These are phyloP conservation scores for Cladophialophora bantiana DNA, from an alignment of 2,329 filamentous ascomycete genomes.

Conservation along the genomic window DNA sequence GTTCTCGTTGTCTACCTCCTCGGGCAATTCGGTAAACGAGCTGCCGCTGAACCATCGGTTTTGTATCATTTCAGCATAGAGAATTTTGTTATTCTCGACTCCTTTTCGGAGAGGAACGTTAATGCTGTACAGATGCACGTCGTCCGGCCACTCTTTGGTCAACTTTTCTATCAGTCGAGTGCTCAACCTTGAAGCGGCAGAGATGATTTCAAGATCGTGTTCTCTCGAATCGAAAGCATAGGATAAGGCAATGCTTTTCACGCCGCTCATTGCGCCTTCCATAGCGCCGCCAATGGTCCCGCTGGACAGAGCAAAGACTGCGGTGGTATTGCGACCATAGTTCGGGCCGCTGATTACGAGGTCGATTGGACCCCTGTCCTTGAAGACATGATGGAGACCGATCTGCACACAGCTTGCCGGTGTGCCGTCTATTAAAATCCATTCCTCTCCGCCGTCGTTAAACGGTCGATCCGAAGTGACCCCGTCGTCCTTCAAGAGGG, in stretches of 20 bases:
- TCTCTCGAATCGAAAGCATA: conserved; percentile 89
- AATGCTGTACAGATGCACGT: conserved; percentile 85
- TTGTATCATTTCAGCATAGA: conserved; percentile 88
- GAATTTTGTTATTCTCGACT: conserved; percentile 72
- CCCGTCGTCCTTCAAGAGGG: conserved; percentile 69
- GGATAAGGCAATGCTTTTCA: conserved; percentile 78
- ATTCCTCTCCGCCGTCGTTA: conserved; percentile 69
- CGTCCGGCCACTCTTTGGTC: conserved; percentile 73
- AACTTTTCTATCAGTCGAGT: conserved; percentile 82
- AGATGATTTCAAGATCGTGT: conserved; percentile 82
- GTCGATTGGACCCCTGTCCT: conserved; percentile 74
- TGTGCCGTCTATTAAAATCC: conserved; percentile 81
- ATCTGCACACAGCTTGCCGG: conserved; percentile 84
- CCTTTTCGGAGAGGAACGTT: conserved; percentile 86
- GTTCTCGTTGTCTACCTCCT: conserved; percentile 64
- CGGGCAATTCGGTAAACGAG: conserved; percentile 82
- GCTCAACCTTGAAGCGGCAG: conserved; percentile 74
- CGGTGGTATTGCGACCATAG: conserved; percentile 82
- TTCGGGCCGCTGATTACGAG: conserved; percentile 82
- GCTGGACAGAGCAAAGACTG: conserved; percentile 77
- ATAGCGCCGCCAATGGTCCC: conserved; percentile 79
- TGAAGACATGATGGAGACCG: conserved; percentile 79
- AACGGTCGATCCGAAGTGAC: conserved; percentile 68
- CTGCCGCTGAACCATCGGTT: conserved; percentile 87
- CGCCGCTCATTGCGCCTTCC: conserved; percentile 75